Evolutionary conservation across 495 filamentous ascomycete species (phyloP).

Genomic region (Neurospora terricola): DNA sequence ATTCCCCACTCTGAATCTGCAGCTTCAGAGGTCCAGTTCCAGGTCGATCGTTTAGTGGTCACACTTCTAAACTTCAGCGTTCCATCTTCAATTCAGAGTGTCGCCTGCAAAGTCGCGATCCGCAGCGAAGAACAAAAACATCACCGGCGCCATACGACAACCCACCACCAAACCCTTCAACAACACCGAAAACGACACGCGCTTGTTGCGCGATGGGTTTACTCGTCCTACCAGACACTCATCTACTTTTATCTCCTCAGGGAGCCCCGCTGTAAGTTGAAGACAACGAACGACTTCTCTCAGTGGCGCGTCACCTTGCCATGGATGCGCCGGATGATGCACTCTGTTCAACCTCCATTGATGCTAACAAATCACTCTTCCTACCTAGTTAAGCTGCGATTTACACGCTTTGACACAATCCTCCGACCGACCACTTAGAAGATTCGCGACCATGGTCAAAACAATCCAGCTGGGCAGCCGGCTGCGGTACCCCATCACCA

Average conservation of each 20-base stretch:
- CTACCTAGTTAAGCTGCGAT: neutral
- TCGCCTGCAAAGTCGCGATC: neutral
- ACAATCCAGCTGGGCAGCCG: conserved; percentile 40
- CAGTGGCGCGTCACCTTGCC: neutral
- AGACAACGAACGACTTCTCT: neutral
- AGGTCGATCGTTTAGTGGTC: neutral
- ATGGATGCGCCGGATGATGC: neutral
- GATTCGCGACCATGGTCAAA: conserved; percentile 19
- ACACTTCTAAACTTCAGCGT: neutral
- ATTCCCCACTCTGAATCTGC: neutral
- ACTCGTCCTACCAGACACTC: conserved; percentile 3
- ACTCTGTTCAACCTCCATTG: neutral
- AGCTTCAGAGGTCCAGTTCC: neutral
- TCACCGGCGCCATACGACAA: neutral
- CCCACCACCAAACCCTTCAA: neutral
- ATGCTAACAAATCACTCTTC: neutral
- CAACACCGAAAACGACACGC: conserved; percentile 4
- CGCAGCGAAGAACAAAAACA: neutral
- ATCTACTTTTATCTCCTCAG: conserved; percentile 8
- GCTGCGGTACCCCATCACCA: conserved; percentile 90
- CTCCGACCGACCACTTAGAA: neutral
- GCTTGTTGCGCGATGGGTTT: conserved; percentile 24
- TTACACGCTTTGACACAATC: neutral
- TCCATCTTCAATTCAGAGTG: neutral
- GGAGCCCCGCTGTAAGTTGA: conserved; percentile 16